These are phyloP conservation scores for Peniophora sp. DNA, from an alignment of 1,284 basidiomycete genomes.

Conservation along the genomic window DNA sequence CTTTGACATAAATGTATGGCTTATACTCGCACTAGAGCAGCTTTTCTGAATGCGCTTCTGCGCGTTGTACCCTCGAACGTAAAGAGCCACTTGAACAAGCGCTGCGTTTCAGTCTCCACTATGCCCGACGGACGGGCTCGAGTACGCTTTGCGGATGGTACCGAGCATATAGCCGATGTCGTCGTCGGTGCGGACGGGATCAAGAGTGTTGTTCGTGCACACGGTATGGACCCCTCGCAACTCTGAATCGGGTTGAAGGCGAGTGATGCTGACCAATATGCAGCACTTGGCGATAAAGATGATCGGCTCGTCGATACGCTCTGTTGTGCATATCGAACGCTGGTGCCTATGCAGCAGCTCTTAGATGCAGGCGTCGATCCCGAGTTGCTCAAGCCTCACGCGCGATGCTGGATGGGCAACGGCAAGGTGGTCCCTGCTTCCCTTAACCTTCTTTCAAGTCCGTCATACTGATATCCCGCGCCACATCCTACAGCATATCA, in stretches of 20 bases:
- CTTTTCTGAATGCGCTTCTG: slow-evolving; percentile 37
- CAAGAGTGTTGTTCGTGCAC: slow-evolving; percentile 29
- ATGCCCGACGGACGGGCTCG: slow-evolving; percentile 17
- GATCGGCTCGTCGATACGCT: slow-evolving; percentile 30
- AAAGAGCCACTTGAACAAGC: slow-evolving; percentile 37
- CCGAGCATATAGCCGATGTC: slow-evolving; percentile 33
- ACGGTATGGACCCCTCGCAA: slow-evolving; percentile 23
- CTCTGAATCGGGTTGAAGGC: too few species aligned
- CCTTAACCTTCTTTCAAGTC: neutral
- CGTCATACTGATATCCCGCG: slow-evolving; percentile 1
- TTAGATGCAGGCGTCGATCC: slow-evolving; percentile 29
- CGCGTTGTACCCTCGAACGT: slow-evolving; percentile 28
- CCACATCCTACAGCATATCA: slow-evolving; percentile 44
- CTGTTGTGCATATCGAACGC: slow-evolving; percentile 33
- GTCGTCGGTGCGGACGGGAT: slow-evolving; percentile 45
- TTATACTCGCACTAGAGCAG: slow-evolving; percentile 21
- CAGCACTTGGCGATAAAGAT: too few species aligned
- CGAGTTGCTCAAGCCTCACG: slow-evolving; percentile 23
- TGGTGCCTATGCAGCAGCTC: slow-evolving; percentile 28
- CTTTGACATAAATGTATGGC: neutral
- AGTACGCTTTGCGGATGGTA: slow-evolving; percentile 37
- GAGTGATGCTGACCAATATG: too few species aligned
- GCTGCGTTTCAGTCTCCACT: slow-evolving; percentile 27
- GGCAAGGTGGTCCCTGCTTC: slow-evolving; percentile 26
- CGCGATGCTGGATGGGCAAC: slow-evolving; percentile 32